Conservation (phyloP, 75 land plant genomes). For the Picea sitchensis region DNA sequence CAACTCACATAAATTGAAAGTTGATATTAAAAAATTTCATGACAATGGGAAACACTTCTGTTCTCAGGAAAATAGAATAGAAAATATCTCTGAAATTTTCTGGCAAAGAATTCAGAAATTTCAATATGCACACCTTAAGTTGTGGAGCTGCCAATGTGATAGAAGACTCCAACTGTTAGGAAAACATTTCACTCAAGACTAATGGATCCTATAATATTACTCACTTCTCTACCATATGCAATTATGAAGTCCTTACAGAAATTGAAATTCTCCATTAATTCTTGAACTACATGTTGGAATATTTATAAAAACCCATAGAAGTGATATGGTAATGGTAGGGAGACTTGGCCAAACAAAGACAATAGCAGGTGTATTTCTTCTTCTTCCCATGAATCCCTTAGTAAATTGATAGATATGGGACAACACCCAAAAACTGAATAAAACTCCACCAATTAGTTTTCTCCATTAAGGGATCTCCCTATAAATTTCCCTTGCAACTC, state of each 20-base stretch:
- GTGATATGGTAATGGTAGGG: conserved; percentile 28
- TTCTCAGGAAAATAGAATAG: too few relatives aligned
- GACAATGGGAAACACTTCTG: too few relatives aligned
- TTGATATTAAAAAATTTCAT: too few relatives aligned
- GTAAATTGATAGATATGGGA: conserved; percentile 76
- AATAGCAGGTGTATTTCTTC: conserved; percentile 46
- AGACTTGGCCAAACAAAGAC: conserved; percentile 37
- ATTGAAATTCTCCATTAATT: neutral
- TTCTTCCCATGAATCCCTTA: conserved; percentile 67
- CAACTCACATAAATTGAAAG: too few relatives aligned
- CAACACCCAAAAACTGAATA: conserved; percentile 81
- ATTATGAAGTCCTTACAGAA: neutral
- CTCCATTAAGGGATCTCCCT: conserved; percentile 58
- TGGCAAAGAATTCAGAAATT: too few relatives aligned
- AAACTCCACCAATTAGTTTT: conserved; percentile 56
- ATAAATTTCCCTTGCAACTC: conserved; percentile 46
- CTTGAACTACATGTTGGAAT: neutral
- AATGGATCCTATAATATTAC: too few relatives aligned
- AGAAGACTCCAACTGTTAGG: too few relatives aligned
- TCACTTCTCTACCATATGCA: too few relatives aligned
- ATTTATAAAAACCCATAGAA: conserved; percentile 25
- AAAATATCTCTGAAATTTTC: too few relatives aligned
- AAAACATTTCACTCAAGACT: too few relatives aligned
- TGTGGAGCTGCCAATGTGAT: too few relatives aligned
- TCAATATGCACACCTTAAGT: too few relatives aligned